Conservation (phyloP, 2,329 filamentous ascomycete species). For the Beauveria asiatica region DNA sequence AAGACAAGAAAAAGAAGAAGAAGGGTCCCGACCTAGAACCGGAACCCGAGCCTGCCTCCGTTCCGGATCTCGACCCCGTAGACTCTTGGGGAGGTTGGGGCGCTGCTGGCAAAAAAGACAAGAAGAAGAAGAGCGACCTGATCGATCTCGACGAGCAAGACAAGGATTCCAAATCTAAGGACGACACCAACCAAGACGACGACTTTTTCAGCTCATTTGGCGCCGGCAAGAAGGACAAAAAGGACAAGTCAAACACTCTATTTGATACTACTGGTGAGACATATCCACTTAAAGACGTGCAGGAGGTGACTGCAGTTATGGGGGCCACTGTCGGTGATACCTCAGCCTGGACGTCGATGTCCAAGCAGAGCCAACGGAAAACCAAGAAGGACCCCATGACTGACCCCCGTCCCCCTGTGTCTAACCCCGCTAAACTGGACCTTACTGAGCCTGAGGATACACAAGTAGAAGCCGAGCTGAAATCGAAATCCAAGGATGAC, state of each 20-base stretch:
- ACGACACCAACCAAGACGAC: conserved; percentile 31
- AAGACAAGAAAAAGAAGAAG: conserved; percentile 28
- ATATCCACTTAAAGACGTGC: conserved; percentile 37
- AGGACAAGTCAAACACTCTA: conserved; percentile 41
- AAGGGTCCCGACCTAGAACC: conserved; percentile 14
- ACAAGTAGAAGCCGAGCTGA: conserved; percentile 29
- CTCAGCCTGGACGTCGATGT: conserved; percentile 34
- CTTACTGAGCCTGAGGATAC: conserved; percentile 30
- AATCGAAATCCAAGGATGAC: conserved; percentile 34
- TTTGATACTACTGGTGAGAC: conserved; percentile 37
- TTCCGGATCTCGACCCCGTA: conserved; percentile 13
- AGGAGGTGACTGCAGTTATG: conserved; percentile 35
- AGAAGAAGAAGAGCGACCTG: conserved; percentile 25
- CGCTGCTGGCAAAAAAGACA: conserved; percentile 11
- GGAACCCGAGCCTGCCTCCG: conserved; percentile 15
- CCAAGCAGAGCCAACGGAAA: conserved; percentile 38
- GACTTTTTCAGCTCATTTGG: conserved; percentile 51
- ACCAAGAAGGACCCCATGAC: conserved; percentile 28
- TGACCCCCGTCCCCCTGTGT: conserved; percentile 35
- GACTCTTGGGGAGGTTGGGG: conserved; percentile 18
- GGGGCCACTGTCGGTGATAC: conserved; percentile 29
- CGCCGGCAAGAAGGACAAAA: conserved; percentile 45
- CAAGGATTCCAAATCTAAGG: conserved; percentile 15
- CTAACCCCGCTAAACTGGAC: conserved; percentile 39
- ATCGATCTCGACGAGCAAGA: conserved; percentile 27